Evolutionary conservation across 2,329 filamentous ascomycete genomes (phyloP), one percentile per base, ranked within the genome.

Genomic region (Cladophialophora immunda): DNA sequence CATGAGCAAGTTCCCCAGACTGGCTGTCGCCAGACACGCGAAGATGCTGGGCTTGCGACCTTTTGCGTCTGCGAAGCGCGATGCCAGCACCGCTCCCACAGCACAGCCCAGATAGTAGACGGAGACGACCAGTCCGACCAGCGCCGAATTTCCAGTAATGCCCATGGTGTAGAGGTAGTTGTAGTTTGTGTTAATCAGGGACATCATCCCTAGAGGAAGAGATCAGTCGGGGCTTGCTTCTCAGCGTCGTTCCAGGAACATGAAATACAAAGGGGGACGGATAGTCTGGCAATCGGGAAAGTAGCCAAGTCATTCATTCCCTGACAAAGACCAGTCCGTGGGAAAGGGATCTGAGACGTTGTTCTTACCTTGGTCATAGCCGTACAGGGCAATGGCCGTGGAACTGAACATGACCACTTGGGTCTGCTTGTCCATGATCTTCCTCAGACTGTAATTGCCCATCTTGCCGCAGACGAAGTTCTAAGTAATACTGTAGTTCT

Each of bases 31-130:
- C 8, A 89, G 78, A 71, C 85, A 88, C 9, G 78, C 77, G 68
- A 87, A 86, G 50, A 89, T 86, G 19, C 81, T 82, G 36, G 80
- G 81, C 73, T 86, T 88, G 11, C 86, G 80, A 7, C 86, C 86
- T 58, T 80, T 79, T 53, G 74, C 78, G 70, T 89, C 86, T 5
- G 86, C 85, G 25, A 85, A 77, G 72, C 78, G 81, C n/a, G 83
- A 86, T 68, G 87, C 86, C 22, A 87, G 69, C 0, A 88, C 82
- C 1, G 86, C 85, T 15, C 87, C 86, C 2, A 85, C 75, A 3
- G 86, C 81, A 70, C 86, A 88, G n/a, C 86, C 86, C 5, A 89
- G 82, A 70, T 89, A 89, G 78, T 89, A 89, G 32, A 89, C 80
- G 2, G 85, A 84, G 17, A 89, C 86, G 62, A 88, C 86, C 63